phyloP scores from a whole-genome alignment of 2,329 filamentous ascomycete genomes.

The Apiospora malaysiana region DNA sequence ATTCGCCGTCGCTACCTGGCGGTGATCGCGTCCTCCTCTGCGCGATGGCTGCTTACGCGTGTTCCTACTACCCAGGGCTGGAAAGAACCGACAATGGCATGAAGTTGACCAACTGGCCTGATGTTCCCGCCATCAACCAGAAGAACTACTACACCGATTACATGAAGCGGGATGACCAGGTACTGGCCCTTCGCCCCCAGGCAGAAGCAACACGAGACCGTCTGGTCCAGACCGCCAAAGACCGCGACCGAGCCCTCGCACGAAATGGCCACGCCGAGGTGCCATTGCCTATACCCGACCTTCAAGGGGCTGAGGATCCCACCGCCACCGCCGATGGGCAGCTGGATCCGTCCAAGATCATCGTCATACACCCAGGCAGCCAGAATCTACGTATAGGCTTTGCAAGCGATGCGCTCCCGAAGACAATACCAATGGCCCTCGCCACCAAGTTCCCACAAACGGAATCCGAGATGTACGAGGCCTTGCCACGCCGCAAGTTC shows the following conservation, averaged over 20 bases:
- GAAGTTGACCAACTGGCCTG: conserved; percentile 93
- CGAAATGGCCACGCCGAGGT: conserved; percentile 73
- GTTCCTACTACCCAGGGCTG: conserved; percentile 66
- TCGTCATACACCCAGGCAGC: conserved; percentile 94
- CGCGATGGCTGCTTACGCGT: conserved; percentile 25
- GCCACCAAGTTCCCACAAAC: conserved; percentile 78
- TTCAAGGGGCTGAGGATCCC: conserved; percentile 62
- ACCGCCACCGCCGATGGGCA: conserved; percentile 63
- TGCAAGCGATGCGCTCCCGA: conserved; percentile 93
- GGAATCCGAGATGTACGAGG: conserved; percentile 83
- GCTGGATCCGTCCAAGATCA: conserved; percentile 83
- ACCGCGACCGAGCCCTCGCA: conserved; percentile 84
- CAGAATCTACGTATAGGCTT: conserved; percentile 94
- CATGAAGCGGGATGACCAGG: conserved; percentile 96
- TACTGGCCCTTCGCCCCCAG: conserved; percentile 85
- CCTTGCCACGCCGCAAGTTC: conserved; percentile 74
- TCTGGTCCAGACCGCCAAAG: conserved; percentile 85
- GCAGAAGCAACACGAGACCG: conserved; percentile 84
- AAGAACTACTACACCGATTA: conserved; percentile 99
- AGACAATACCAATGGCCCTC: conserved; percentile 91
- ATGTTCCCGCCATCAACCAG: conserved; percentile 93
- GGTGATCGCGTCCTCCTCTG: background rate
- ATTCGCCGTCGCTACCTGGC: conserved; percentile 9
- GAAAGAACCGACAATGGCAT: conserved; percentile 98
- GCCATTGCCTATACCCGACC: conserved; percentile 57